Conservation (phyloP, 2,329 filamentous ascomycete genomes). For the Colletotrichum aenigma region DNA sequence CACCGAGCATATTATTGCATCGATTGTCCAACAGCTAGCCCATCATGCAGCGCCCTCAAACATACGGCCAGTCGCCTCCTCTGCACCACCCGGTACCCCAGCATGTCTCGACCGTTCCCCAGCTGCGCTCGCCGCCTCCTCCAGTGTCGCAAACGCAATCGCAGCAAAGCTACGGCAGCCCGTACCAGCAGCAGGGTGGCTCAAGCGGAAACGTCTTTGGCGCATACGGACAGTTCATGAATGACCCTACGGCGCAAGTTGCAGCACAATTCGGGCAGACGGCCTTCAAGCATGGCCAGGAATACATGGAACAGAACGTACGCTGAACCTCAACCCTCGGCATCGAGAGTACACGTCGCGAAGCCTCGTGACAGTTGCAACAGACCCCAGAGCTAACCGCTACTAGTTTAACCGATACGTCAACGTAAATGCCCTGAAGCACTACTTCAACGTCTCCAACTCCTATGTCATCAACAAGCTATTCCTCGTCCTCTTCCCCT, state of each 20-base stretch:
- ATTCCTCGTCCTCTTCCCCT: conserved; percentile 92
- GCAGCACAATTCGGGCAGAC: conserved; percentile 93
- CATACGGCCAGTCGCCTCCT: conserved; percentile 87
- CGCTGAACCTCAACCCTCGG: conserved; percentile 30
- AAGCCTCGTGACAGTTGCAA: neutral
- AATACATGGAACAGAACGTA: conserved; percentile 96
- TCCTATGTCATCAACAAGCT: conserved; percentile 95
- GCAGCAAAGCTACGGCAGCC: conserved; percentile 69
- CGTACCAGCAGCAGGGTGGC: conserved; percentile 71
- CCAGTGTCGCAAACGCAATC: conserved; percentile 74
- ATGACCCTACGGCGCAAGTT: conserved; percentile 92
- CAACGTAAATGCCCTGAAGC: conserved; percentile 91
- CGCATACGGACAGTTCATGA: conserved; percentile 91
- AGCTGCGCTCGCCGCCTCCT: conserved; percentile 91
- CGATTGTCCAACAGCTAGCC: conserved; percentile 1
- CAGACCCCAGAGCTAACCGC: conserved; percentile 18
- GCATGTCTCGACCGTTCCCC: conserved; percentile 96
- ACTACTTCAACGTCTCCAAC: conserved; percentile 99
- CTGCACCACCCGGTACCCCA: conserved; percentile 97
- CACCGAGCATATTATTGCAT: neutral
- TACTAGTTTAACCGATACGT: conserved; percentile 72
- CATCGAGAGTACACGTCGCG: neutral
- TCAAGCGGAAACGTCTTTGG: conserved; percentile 61
- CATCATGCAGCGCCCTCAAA: conserved; percentile 82
- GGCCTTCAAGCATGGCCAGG: conserved; percentile 88